Evolutionary conservation across 148 eudicot genomes (phyloP).

Genomic region (Simmondsia chinensis): DNA sequence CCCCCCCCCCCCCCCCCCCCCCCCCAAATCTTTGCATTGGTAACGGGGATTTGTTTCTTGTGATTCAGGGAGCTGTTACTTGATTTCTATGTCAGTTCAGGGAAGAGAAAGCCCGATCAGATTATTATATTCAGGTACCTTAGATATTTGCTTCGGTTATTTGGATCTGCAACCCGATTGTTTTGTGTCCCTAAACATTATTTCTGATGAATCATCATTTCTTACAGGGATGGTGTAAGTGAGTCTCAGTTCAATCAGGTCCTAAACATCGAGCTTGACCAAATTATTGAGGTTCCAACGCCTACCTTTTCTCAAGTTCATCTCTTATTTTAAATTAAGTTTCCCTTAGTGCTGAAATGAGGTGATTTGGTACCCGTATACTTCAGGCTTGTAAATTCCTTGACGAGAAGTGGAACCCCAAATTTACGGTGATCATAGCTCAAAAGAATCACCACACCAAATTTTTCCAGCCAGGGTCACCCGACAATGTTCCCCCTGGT

Average conservation of each 20-base stretch:
- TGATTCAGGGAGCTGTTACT: slow-evolving; percentile 52
- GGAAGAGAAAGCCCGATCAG: slow-evolving; percentile 65
- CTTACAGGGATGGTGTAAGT: slow-evolving; percentile 77
- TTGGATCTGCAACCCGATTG: neutral
- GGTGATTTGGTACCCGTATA: neutral
- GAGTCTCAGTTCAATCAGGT: slow-evolving; percentile 92
- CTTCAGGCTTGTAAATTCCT: slow-evolving; percentile 65
- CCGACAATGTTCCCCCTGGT: slow-evolving; percentile 95
- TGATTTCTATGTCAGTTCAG: slow-evolving; percentile 64
- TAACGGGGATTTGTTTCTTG: neutral
- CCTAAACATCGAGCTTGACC: slow-evolving; percentile 72
- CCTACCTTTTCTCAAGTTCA: neutral
- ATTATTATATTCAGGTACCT: slow-evolving; percentile 81
- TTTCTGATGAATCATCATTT: neutral
- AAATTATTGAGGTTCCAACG: slow-evolving; percentile 64
- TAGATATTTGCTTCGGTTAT: neutral
- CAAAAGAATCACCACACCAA: slow-evolving; percentile 93
- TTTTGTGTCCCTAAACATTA: neutral
- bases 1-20: too few relatives aligned
- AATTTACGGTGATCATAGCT: slow-evolving; percentile 70
- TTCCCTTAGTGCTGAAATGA: neutral
- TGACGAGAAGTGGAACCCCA: slow-evolving; percentile 80
- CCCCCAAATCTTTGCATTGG: too few relatives aligned
- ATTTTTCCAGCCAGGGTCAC: slow-evolving; percentile 64
- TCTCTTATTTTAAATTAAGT: too few relatives aligned